phyloP scores from a whole-genome alignment of 2,329 filamentous ascomycete species.

The Xylogone sp. region DNA sequence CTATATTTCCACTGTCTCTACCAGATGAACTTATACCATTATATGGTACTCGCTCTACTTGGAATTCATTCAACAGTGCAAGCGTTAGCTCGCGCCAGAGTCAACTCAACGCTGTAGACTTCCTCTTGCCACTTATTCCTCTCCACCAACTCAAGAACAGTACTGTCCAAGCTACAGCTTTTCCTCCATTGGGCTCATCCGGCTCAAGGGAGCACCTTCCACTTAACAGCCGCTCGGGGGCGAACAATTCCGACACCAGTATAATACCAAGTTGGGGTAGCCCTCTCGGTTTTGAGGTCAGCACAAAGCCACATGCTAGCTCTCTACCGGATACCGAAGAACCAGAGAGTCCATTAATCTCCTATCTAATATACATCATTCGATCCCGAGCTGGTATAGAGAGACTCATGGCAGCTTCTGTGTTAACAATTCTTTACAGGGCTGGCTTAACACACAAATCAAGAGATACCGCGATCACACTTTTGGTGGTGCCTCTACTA shows the following conservation, averaged over 20 bases:
- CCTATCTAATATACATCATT: slow-evolving; percentile 67
- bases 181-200: slow-evolving; percentile 49
- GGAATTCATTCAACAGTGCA: slow-evolving; percentile 50
- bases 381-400: slow-evolving; percentile 54
- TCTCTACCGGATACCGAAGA: slow-evolving; percentile 46
- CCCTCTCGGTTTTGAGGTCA: slow-evolving; percentile 9
- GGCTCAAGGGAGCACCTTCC: slow-evolving; percentile 33
- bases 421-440: slow-evolving; percentile 67
- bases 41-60: slow-evolving; percentile 45
- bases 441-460: slow-evolving; percentile 61
- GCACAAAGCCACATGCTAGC: slow-evolving; percentile 10
- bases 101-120: slow-evolving; percentile 57
- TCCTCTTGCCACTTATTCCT: slow-evolving; percentile 56
- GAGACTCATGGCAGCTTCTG: slow-evolving; percentile 63
- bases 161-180: slow-evolving; percentile 38
- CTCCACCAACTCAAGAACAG: slow-evolving; percentile 34
- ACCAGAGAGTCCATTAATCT: slow-evolving; percentile 65
- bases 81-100: slow-evolving; percentile 33
- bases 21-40: slow-evolving; percentile 45
- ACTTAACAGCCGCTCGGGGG: slow-evolving; percentile 14
- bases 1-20: slow-evolving; percentile 57
- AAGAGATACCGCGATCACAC: slow-evolving; percentile 60
- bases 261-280: slow-evolving; percentile 18
- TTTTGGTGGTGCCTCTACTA: slow-evolving; percentile 67
- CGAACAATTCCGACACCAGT: slow-evolving; percentile 14